Evolutionary conservation across 768 basidiomycete genomes (phyloP).

Genomic region (Calocera viscosa): DNA sequence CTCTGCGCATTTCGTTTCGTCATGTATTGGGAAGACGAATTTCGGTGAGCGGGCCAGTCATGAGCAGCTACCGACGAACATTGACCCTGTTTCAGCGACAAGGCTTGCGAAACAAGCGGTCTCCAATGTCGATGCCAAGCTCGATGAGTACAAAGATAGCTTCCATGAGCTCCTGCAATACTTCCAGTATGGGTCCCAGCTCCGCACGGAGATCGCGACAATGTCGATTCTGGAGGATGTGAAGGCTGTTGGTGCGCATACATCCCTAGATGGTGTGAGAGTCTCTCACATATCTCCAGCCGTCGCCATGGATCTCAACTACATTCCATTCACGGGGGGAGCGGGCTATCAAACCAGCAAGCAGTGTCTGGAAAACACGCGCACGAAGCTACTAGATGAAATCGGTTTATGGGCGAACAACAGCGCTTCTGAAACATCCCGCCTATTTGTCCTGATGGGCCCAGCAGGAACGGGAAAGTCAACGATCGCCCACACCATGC

Average conservation of each 20-base stretch:
- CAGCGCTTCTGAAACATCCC: neutral
- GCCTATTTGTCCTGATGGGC: slow-evolving; percentile 14
- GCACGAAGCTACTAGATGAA: neutral
- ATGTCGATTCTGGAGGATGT: neutral
- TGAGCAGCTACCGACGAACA: neutral
- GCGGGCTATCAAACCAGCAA: neutral
- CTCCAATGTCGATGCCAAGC: neutral
- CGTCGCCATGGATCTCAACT: neutral
- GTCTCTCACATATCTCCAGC: neutral
- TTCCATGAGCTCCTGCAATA: neutral
- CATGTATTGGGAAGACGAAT: neutral
- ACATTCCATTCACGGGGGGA: neutral
- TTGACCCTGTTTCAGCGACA: neutral
- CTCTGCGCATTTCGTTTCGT: neutral
- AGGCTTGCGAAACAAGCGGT: neutral
- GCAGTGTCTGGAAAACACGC: slow-evolving; percentile 15
- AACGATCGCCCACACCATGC: slow-evolving; percentile 14
- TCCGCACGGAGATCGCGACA: neutral
- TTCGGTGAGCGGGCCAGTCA: neutral
- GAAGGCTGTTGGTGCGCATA: neutral
- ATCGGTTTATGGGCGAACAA: slow-evolving; percentile 10
- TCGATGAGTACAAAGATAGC: neutral
- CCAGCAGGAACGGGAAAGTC: slow-evolving; percentile 16
- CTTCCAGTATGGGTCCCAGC: neutral
- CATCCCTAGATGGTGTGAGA: too few relatives aligned